Percentiles rank a stretch among this genome's conserved stretches.
These are phyloP conservation scores for Ophiostoma triangulosporum DNA, from an alignment of 2,329 filamentous ascomycete species.

Conservation along the genomic window DNA sequence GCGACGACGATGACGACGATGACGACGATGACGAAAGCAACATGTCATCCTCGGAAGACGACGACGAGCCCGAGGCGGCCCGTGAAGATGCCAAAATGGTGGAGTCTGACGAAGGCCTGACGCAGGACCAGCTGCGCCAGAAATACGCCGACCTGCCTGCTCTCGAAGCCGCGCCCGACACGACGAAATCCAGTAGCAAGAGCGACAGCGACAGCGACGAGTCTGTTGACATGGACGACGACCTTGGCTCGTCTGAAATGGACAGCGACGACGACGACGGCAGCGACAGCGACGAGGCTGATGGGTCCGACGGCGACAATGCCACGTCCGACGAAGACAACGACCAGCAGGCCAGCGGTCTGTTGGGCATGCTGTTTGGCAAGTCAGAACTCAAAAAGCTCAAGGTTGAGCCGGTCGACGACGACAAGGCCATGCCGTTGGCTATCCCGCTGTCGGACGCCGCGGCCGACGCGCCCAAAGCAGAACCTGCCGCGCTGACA, in stretches of 20 bases:
- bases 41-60: slow-evolving; percentile 50
- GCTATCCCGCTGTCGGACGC: not conserved
- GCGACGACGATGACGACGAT: slow-evolving; percentile 18
- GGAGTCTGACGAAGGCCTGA: slow-evolving; percentile 49
- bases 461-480: not conserved
- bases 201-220: slow-evolving; percentile 37
- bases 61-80: slow-evolving; percentile 35
- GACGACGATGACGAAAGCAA: slow-evolving; percentile 35
- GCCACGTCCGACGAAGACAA: slow-evolving; percentile 27
- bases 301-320: slow-evolving; percentile 31
- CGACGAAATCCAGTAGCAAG: slow-evolving; percentile 15
- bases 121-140: slow-evolving; percentile 51
- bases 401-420: slow-evolving; percentile 25
- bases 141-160: slow-evolving; percentile 56
- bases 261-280: slow-evolving; percentile 31
- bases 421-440: slow-evolving; percentile 15
- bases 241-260: slow-evolving; percentile 45
- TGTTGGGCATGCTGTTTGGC: slow-evolving; percentile 45
- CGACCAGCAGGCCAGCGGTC: slow-evolving; percentile 30
- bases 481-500: not conserved
- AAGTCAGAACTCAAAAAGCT: slow-evolving; percentile 44
- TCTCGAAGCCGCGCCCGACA: slow-evolving; percentile 16
- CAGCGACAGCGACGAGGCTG: slow-evolving; percentile 28
- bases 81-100: slow-evolving; percentile 26
- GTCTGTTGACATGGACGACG: slow-evolving; percentile 56